Base-by-base conservation (phyloP, 2,329 filamentous ascomycete species). In the Nothopassalora personata region DNA sequence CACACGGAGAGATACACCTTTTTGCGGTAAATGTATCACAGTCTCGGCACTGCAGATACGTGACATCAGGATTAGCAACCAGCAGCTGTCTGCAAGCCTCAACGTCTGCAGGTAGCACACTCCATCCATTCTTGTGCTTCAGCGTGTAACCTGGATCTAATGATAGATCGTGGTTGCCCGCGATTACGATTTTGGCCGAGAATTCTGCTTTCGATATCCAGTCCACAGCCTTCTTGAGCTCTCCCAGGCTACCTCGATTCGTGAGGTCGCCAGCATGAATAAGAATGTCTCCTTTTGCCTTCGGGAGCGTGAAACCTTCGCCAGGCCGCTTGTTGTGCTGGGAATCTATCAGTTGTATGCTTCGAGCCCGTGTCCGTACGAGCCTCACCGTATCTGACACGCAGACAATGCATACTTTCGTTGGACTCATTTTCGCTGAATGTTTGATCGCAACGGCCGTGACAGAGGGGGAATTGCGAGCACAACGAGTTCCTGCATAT, bases 181-280 rank as follows among this genome's bases (percentile, higher is more conserved):
- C 87, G 64, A 90, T 74, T 43, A 90, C 80, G 63, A 91, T 83
- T 70, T 89, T 91, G 66, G 80, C 80, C 66, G 89, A 85, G 64
- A 89, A 90, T 53, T 85, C 79, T 3, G 85, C 80, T 55, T 80
- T 80, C 64, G 88, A 83, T 7, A 91, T 77, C 88, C 88, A 92
- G 19, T 78, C 74, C 0, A 88, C 77, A 0, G 83, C 80, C 66
- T 81, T 86, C 53, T 81, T 79, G 18, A 91, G 76, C 67, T 84
- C 82, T 13, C 70, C 59, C 52, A 75, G 73, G 54, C 76, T 86
- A 15, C 89, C 89, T 69, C 88, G 84, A 70, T 90, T 91, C 3
- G 88, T 90, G 64, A 92, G 73, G 70, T 92, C 89, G 6, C 89
- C 88, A 1, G 88, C 88, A 69, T 91, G 88, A 53, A 91, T 85